Conservation (phyloP, 1,284 basidiomycete species). For the Pterulicium gracile region DNA sequence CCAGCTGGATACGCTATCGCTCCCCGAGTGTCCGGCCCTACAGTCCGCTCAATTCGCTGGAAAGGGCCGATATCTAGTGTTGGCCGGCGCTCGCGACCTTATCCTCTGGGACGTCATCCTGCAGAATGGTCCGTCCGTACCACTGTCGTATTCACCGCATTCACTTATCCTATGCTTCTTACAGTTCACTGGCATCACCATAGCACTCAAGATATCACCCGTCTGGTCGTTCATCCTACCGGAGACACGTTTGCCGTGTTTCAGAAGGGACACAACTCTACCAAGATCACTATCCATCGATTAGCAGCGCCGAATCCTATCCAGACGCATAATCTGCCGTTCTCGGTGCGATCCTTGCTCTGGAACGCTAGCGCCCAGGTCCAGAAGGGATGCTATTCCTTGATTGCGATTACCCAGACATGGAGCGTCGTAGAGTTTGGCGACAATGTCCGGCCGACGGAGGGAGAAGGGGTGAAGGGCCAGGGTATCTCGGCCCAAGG, state of each 20-base stretch:
- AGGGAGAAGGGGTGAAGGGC: conserved; percentile 31
- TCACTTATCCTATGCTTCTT: conserved; percentile 7
- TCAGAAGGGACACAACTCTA: conserved; percentile 25
- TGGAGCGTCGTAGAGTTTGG: conserved; percentile 60
- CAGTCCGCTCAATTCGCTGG: conserved; percentile 57
- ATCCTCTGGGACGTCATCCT: conserved; percentile 76
- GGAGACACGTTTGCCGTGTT: conserved; percentile 51
- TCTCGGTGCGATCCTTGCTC: conserved; percentile 40
- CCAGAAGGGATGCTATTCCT: conserved; percentile 29
- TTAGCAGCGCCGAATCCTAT: conserved; percentile 32
- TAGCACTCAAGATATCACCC: conserved; percentile 25
- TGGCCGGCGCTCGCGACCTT: conserved; percentile 40
- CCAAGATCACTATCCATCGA: conserved; percentile 37
- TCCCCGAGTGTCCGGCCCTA: conserved; percentile 37
- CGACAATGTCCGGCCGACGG: conserved; percentile 31
- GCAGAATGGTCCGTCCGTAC: conserved; percentile 46
- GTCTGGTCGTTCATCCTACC: conserved; percentile 42
- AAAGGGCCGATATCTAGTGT: conserved; percentile 44
- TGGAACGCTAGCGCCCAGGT: conserved; percentile 30
- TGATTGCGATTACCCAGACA: conserved; percentile 56
- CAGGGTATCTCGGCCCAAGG: conserved; percentile 29
- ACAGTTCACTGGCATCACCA: conserved; percentile 52
- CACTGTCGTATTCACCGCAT: conserved; percentile 4
- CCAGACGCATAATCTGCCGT: conserved; percentile 40
- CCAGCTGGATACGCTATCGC: conserved; percentile 55